These are phyloP conservation scores for Boletus semigastroideus DNA, from an alignment of 1,284 basidiomycete species.

Conservation along the genomic window DNA sequence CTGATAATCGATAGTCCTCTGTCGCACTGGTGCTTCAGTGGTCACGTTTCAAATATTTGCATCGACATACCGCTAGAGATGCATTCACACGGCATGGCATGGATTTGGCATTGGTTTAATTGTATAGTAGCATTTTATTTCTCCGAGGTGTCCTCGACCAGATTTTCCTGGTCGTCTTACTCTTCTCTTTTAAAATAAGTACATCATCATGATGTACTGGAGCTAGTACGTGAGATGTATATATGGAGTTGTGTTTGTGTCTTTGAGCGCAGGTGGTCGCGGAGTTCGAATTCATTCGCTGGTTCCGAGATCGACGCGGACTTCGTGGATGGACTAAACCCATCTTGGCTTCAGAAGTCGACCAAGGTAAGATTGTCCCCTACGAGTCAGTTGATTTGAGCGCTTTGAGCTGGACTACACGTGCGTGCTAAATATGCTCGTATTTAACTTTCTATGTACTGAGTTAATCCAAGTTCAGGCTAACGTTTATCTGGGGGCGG, in stretches of 20 bases:
- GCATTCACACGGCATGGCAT: slow-evolving; percentile 18
- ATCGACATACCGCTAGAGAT: slow-evolving; percentile 15
- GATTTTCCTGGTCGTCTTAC: neutral
- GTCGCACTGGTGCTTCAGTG: neutral
- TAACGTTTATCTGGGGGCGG: slow-evolving; percentile 2
- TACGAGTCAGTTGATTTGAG: neutral
- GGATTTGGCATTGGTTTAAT: slow-evolving; percentile 2
- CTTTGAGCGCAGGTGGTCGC: slow-evolving; percentile 4
- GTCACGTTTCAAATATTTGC: neutral
- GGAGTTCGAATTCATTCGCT: slow-evolving; percentile 12
- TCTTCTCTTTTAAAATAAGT: too few species aligned
- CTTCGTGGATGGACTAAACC: neutral
- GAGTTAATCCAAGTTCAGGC: neutral
- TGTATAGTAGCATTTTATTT: slow-evolving; percentile 7
- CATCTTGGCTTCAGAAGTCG: neutral
- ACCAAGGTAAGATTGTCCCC: neutral
- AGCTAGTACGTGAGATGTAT: neutral
- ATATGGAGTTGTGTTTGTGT: slow-evolving; percentile 1
- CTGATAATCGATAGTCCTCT: neutral
- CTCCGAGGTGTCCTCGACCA: too few species aligned
- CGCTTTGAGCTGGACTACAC: neutral
- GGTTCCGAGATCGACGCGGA: slow-evolving; percentile 8
- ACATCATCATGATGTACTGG: neutral
- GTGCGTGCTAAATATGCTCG: neutral
- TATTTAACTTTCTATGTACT: neutral